Conservation (phyloP, 176 grass and related monocot genomes). For the Alopecurus myosuroides region DNA sequence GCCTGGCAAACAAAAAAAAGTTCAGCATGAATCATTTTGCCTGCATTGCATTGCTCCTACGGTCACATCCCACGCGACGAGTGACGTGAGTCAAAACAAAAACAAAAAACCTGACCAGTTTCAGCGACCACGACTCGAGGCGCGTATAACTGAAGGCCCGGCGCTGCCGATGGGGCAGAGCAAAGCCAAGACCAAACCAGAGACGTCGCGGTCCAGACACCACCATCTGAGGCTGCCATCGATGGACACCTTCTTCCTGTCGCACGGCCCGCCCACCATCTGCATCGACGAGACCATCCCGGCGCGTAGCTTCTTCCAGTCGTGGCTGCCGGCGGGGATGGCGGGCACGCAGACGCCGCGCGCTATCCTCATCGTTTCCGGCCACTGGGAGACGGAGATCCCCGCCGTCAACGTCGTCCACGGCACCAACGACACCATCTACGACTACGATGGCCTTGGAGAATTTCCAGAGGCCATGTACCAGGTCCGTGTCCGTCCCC, state of each 20-base stretch:
- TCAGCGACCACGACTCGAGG: neutral
- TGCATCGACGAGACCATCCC: slow-evolving; percentile 54
- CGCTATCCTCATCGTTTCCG: slow-evolving; percentile 72
- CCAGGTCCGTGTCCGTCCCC: slow-evolving; percentile 26
- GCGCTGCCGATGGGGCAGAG: neutral
- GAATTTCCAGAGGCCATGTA: slow-evolving; percentile 58
- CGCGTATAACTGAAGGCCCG: neutral
- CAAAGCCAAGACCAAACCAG: neutral
- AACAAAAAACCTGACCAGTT: no score
- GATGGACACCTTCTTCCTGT: slow-evolving; percentile 84
- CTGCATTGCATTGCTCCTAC: no score
- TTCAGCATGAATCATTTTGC: no score
- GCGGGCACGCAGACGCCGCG: slow-evolving; percentile 22
- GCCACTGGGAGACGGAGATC: slow-evolving; percentile 60
- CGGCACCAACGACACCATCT: slow-evolving; percentile 53
- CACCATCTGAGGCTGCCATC: neutral
- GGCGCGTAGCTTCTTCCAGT: slow-evolving; percentile 61
- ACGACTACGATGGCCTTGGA: slow-evolving; percentile 44
- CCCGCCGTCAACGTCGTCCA: slow-evolving; percentile 45
- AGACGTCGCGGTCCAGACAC: neutral
- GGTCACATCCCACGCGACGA: neutral
- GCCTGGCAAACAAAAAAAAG: no score
- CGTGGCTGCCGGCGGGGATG: slow-evolving; percentile 45
- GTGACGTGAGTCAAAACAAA: neutral
- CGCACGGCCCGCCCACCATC: slow-evolving; percentile 73